Evolutionary conservation across 306 rosid species (phyloP), one percentile per base, ranked within the genome.

Genomic region (Acmispon strigosus): DNA sequence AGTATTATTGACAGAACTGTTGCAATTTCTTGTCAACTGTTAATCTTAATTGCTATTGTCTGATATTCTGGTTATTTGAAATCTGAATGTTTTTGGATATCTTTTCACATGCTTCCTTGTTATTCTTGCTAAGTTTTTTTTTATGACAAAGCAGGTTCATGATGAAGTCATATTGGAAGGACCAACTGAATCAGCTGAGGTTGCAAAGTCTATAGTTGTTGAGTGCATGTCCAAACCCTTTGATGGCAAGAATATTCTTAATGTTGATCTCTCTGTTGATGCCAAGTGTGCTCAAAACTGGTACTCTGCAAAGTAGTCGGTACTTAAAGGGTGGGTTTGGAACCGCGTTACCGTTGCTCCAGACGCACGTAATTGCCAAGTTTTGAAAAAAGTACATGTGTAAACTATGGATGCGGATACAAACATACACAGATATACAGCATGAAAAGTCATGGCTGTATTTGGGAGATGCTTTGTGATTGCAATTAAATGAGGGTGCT

Each of bases 131-230:
- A 70, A 59, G 39, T 70, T 76, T 61, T 39, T 80, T 49, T 50
- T 71, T 37, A 16, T 77, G 17, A 13, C 61, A 72, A 73, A 55
- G 14, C 84, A 92, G 98, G 96, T 92, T 75, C 98, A 89, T 52
- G 98, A 92, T 76, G 96, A 92, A 84, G 95, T 89, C 63, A 92
- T 92, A 72, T 80, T 92, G 83, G 98, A 92, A 86, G 98, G 98
- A 71, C 98, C 98, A 9, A 73, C 84, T 0, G 92, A 86, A 19
- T 84, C 96, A 3, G 94, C 92, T 0, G 94, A 87, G 78, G 68
- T 81, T 17, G 98, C 98, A 0, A 92, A 89, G 85, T 84, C 85
- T 73, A 81, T 92, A 73, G 96, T 92, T 69, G 87, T 84, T n/a
- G 89, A 92, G 6, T 92, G 96, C 84, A 92, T 92, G 98, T 78